Evolutionary conservation across 257 asterid species (phyloP), one percentile per base, ranked within the genome.

Genomic region (Craterostigma plantagineum): DNA sequence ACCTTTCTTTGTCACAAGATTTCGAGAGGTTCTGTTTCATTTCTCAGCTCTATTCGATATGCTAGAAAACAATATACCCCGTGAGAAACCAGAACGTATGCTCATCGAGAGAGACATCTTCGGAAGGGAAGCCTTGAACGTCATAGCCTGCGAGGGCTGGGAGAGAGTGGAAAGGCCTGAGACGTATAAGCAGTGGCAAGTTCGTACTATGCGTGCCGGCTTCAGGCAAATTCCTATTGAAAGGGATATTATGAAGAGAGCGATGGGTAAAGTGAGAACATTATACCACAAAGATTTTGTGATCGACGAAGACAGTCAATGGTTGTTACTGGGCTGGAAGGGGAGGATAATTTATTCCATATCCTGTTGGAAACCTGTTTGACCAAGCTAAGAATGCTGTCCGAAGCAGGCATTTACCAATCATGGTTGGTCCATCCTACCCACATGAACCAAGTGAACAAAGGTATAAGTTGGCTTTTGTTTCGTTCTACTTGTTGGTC

Each of bases 261-360:
- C 87, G 11, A 56, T 34, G 3, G 4, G 62, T 4, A 81, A 73
- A 68, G 85, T 70, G 63, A 50, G 56, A 11, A 18, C 61, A 2
- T 33, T 48, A 18, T 82, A 79, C 58, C 91, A 79, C 41, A 76
- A 64, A 55, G 91, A 82, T 56, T 79, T 79, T 53, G 36, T 76
- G 35, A 69, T 75, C 0, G 85, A 78, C 43, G 95, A 76, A 66
- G 91, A 76, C 35, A 50, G 67, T 53, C 61, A 55, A 13, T 79
- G 92, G 95, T 12, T 82, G 69, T 55, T 82, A 57, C 58, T 68
- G 60, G 92, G 95, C 15, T 79, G 95, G 95, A 82, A 82, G 62
- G 95, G 95, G 13, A 59, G 94, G 53, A 68, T 61, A 47, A 58
- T 81, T 52, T 75, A 57, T 30, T 92, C 79, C 23, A 46, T 75